A percentile compares a stretch with the other conserved stretches of the same genome.
These are phyloP conservation scores for Ustilago cynodontis DNA, from an alignment of 1,284 basidiomycete species.

Conservation along the genomic window DNA sequence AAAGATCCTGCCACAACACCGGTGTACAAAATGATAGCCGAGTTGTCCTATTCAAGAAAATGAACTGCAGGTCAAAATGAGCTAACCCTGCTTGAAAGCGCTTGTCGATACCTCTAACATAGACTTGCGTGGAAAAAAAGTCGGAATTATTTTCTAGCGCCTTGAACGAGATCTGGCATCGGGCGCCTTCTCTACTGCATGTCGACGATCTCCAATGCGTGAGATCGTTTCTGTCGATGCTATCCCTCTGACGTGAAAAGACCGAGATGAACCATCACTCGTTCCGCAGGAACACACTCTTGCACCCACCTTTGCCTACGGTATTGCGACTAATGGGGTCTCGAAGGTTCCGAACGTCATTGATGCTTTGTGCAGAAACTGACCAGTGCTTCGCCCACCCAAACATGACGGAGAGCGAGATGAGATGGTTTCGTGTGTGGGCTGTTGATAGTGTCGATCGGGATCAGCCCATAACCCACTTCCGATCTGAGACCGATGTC, in stretches of 20 bases:
- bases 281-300: no score
- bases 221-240: background rate
- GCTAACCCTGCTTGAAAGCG: background rate
- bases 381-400: no score
- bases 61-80: conserved; percentile 10
- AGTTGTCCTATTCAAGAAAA: background rate
- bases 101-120: no score
- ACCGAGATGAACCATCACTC: background rate
- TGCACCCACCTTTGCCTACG: no score
- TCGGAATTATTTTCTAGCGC: no score
- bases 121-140: background rate
- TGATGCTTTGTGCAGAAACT: no score
- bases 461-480: background rate
- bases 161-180: no score
- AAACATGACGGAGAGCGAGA: conserved; percentile 1
- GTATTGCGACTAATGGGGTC: no score
- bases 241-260: background rate
- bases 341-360: no score
- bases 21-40: background rate
- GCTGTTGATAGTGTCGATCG: background rate
- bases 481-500: background rate
- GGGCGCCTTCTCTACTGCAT: background rate
- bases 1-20: background rate
- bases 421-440: background rate
- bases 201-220: background rate